phyloP scores from a whole-genome alignment of 2,329 filamentous ascomycete genomes.

The Ophiostoma australiae region DNA sequence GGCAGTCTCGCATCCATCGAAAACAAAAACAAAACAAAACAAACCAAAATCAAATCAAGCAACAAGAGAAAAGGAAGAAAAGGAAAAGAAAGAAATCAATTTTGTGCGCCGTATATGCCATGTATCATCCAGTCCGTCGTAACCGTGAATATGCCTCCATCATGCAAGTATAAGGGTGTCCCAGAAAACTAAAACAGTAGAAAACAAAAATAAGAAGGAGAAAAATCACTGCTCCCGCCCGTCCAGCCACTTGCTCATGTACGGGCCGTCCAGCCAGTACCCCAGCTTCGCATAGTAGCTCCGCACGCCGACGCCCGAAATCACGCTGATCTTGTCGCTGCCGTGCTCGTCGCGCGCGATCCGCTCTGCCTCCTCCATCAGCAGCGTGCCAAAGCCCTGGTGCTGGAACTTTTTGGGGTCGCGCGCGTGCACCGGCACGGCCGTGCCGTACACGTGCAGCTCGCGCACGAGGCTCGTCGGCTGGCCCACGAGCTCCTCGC shows the following conservation, averaged over 20 bases:
- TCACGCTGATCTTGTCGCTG: slow-evolving; percentile 90
- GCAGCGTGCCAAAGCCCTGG: slow-evolving; percentile 87
- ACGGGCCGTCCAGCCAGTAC: slow-evolving; percentile 89
- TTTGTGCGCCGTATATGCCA: slow-evolving; percentile 4
- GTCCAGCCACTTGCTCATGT: slow-evolving; percentile 65
- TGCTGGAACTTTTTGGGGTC: slow-evolving; percentile 98
- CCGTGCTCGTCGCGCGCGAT: slow-evolving; percentile 94
- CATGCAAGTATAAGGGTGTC: neutral
- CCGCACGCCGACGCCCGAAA: slow-evolving; percentile 93
- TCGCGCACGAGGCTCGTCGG: slow-evolving; percentile 89
- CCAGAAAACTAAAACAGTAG: neutral
- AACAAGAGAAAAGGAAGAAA: too few species aligned
- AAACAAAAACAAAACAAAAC: too few species aligned
- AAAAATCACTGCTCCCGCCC: slow-evolving; percentile 33
- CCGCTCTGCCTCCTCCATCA: slow-evolving; percentile 97
- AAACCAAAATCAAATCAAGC: too few species aligned
- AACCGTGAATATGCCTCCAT: neutral
- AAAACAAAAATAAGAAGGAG: too few species aligned
- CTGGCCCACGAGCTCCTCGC: slow-evolving; percentile 78
- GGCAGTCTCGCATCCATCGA: too few species aligned
- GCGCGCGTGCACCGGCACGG: slow-evolving; percentile 92
- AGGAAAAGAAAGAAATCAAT: neutral
- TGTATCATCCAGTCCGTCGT: neutral
- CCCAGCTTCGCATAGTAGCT: slow-evolving; percentile 93
- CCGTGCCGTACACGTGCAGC: slow-evolving; percentile 92